Evolutionary conservation across 305 asterid species (phyloP).

Genomic region (Fraxinus angustifolia): DNA sequence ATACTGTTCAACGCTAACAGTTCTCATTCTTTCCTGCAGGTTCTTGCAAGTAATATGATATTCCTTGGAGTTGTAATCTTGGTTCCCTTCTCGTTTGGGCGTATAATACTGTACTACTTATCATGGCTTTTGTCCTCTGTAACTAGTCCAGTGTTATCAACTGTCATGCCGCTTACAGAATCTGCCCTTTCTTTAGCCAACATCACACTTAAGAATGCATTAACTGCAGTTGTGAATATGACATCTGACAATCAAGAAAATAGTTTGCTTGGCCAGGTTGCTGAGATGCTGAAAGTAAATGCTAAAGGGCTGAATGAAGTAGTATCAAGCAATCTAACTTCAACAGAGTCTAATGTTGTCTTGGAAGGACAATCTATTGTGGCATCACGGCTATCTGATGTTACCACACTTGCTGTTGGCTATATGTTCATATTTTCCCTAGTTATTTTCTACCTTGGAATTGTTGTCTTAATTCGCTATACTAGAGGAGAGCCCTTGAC

Average conservation of each 20-base stretch:
- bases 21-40: constrained; percentile 48
- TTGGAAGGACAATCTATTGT: constrained; percentile 59
- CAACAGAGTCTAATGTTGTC: constrained; percentile 58
- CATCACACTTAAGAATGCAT: constrained; percentile 64
- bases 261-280: constrained; percentile 64
- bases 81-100: constrained; percentile 87
- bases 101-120: constrained; percentile 58
- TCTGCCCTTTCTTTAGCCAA: constrained; percentile 86
- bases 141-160: constrained; percentile 69
- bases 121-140: constrained; percentile 85
- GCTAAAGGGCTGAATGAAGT: constrained; percentile 50
- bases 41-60: constrained; percentile 98
- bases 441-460: constrained; percentile 75
- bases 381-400: constrained; percentile 84
- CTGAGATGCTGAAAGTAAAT: constrained; percentile 62
- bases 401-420: constrained; percentile 95
- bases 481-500: constrained; percentile 93
- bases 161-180: constrained; percentile 80
- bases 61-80: constrained; percentile 90
- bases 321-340: constrained; percentile 50
- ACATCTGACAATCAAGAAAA: constrained; percentile 60
- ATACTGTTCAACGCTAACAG: neutral
- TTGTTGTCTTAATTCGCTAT: constrained; percentile 73
- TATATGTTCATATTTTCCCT: constrained; percentile 80
- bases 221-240: constrained; percentile 74